Evolutionary conservation across 768 basidiomycete species (phyloP), one percentile per base, ranked within the genome.

Genomic region (Suillus hirtellus): DNA sequence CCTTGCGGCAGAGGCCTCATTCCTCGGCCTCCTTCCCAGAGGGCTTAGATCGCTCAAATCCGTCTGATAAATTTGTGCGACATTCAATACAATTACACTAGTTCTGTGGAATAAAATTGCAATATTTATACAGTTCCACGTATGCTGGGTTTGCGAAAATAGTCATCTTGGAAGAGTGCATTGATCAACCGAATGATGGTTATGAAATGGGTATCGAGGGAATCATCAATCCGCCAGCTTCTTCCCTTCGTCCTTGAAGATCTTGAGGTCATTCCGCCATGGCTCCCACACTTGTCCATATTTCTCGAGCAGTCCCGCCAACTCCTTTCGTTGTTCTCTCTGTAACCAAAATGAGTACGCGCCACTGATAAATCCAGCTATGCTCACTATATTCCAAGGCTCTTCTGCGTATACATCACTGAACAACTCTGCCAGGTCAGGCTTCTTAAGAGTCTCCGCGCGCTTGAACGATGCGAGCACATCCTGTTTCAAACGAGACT

Each of bases 211-310:
- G 52, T 62, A 60, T 63, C 12, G 19, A 40, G 31, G 38, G 24
- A n/a, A 21, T 40, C 14, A 40, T 75, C 63, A 75, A 59, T 75
- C 75, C 9, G 64, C 62, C 21, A 90, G 71, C 67, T 88, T 88
- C 75, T 87, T 78, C 4, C 92, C 93, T 59, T 82, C 83, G 65
- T 89, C 86, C 75, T 82, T 88, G 72, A 92, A 92, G 75, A 86
- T 91, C 63, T 81, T 82, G 59, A 94, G 77, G 75, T 96, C 95
- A 40, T 81, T 83, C 72, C 79, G 81, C 93, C 94, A 98, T 10
- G 92, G 93, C 68, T 90, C 90, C 90, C 89, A 95, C 2, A 79
- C 81, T n/a, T 86, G 71, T 1, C 95, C 93, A 66, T 96, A 98
- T 75, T 97, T 97, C 75, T 80, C 86, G 64, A 97, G 69, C 27